A percentile compares a stretch with the other conserved stretches of the same genome.
Conservation (phyloP, 495 filamentous ascomycete species). For the Xylaria bambusicola region DNA sequence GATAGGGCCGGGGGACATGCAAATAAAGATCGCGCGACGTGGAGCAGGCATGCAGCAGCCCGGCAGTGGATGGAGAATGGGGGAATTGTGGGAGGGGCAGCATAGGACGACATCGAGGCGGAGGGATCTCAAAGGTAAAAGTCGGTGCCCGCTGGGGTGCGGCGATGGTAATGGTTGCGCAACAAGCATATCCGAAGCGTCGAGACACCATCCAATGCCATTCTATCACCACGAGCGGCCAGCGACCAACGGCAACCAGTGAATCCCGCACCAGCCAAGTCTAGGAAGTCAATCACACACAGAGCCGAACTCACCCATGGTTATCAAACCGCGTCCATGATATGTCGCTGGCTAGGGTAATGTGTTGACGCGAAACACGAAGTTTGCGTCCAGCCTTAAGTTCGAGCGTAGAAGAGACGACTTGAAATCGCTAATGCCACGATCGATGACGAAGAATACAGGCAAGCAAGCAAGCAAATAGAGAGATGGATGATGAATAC, state of each 20-base stretch:
- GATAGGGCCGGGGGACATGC: slow-evolving; percentile 3
- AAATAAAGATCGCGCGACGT: slow-evolving; percentile 11
- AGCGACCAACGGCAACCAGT: neutral
- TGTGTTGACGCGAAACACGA: slow-evolving; percentile 15
- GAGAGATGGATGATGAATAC: too few relatives aligned
- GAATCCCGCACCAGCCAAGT: neutral
- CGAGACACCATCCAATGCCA: neutral
- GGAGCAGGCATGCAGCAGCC: neutral
- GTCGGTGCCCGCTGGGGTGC: too few relatives aligned
- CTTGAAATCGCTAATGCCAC: neutral
- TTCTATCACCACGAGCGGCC: neutral
- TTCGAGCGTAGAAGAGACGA: neutral
- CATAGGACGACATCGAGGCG: too few relatives aligned
- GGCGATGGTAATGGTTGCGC: neutral
- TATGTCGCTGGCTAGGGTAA: slow-evolving; percentile 18
- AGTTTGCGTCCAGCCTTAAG: neutral
- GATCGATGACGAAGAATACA: neutral
- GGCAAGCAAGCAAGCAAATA: too few relatives aligned
- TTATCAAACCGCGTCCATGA: slow-evolving; percentile 34
- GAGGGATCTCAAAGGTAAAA: too few relatives aligned
- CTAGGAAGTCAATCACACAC: neutral
- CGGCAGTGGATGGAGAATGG: neutral
- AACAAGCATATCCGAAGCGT: too few relatives aligned
- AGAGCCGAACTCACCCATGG: slow-evolving; percentile 34
- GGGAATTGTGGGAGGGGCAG: too few relatives aligned